Conservation (phyloP, 768 basidiomycete species). For the Podaxis pistillaris region DNA sequence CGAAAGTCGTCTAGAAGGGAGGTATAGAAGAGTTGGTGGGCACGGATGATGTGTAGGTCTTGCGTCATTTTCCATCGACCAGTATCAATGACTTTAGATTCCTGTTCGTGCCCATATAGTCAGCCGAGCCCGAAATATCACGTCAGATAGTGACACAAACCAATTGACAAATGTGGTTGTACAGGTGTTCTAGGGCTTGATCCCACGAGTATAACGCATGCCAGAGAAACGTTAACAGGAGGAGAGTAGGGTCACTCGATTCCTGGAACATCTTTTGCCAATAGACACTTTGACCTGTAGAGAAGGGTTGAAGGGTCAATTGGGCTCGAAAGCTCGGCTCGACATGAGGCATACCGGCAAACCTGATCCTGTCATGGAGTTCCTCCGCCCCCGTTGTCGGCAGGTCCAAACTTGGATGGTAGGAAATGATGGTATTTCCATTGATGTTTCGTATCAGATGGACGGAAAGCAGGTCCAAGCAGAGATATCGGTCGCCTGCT, state of each 20-base stretch:
- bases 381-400: slow-evolving; percentile 40
- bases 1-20: slow-evolving; percentile 54
- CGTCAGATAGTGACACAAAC: slow-evolving; percentile 28
- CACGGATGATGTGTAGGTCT: slow-evolving; percentile 56
- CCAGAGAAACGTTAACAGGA: slow-evolving; percentile 52
- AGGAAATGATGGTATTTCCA: slow-evolving; percentile 50
- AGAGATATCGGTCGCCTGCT: no score
- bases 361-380: slow-evolving; percentile 45
- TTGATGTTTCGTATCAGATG: slow-evolving; percentile 46
- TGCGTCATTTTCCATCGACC: slow-evolving; percentile 45
- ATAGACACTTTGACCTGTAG: slow-evolving; percentile 37
- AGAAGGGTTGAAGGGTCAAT: neutral
- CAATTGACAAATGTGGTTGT: slow-evolving; percentile 45
- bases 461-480: slow-evolving; percentile 25
- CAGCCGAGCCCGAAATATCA: neutral
- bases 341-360: slow-evolving; percentile 33
- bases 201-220: slow-evolving; percentile 62
- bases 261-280: slow-evolving; percentile 38
- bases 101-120: slow-evolving; percentile 31
- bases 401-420: slow-evolving; percentile 37
- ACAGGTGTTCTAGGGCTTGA: slow-evolving; percentile 51
- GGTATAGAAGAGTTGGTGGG: slow-evolving; percentile 57
- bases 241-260: slow-evolving; percentile 51
- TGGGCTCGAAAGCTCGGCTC: neutral
- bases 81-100: slow-evolving; percentile 45